Evolutionary conservation across 2,329 filamentous ascomycete species (phyloP).

Genomic region (Alternaria ethzedia): DNA sequence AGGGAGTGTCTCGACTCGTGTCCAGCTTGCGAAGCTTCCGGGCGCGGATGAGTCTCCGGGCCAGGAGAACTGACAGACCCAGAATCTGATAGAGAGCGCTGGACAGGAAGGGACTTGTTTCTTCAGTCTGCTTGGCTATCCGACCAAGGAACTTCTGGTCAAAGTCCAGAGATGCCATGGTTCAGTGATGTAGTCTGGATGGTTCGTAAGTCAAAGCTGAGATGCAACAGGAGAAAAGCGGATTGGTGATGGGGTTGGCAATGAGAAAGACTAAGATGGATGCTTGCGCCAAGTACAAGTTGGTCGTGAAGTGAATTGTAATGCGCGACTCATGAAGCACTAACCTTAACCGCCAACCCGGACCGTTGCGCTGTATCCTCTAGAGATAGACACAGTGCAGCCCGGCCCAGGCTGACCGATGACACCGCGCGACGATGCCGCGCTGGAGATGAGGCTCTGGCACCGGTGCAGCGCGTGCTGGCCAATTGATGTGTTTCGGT

Average conservation of each 20-base stretch:
- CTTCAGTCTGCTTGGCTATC: slow-evolving; percentile 79
- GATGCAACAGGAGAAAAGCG: not conserved
- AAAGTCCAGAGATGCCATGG: slow-evolving; percentile 94
- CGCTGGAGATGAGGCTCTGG: slow-evolving; percentile 37
- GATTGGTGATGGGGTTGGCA: not conserved
- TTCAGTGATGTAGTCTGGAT: slow-evolving; percentile 17
- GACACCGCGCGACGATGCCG: slow-evolving; percentile 26
- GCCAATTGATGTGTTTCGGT: slow-evolving; percentile 43
- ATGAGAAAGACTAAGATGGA: not conserved
- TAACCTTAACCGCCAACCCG: slow-evolving; percentile 40
- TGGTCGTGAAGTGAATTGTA: not conserved
- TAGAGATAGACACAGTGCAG: slow-evolving; percentile 41
- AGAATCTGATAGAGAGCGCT: slow-evolving; percentile 88
- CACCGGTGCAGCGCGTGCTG: slow-evolving; percentile 29
- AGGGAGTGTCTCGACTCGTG: slow-evolving; percentile 76
- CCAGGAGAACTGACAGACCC: slow-evolving; percentile 86
- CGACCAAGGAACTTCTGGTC: slow-evolving; percentile 96
- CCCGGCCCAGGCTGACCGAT: slow-evolving; percentile 41
- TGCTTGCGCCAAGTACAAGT: not conserved
- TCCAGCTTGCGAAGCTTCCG: slow-evolving; percentile 85
- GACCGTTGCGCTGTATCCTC: slow-evolving; percentile 43
- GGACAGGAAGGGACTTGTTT: slow-evolving; percentile 79
- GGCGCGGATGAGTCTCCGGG: slow-evolving; percentile 80
- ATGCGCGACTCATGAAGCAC: slow-evolving; percentile 13
- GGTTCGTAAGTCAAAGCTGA: slow-evolving; percentile 6